Conservation (phyloP, 2,329 filamentous ascomycete species). For the Proliferodiscus dingleyae region DNA sequence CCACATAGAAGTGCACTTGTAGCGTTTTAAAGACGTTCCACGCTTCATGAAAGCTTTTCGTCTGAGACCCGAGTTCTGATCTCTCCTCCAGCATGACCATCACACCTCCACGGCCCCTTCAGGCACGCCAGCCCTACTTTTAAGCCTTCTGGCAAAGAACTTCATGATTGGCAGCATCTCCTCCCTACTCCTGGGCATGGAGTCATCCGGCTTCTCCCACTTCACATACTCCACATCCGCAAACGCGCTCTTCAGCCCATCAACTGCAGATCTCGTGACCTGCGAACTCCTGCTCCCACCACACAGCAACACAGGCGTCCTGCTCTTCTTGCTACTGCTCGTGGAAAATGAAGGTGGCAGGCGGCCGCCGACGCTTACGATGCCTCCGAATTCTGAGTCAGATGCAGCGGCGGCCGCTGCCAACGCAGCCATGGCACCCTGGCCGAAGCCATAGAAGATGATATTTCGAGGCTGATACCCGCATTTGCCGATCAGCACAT, state of each 20-base stretch:
- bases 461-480: constrained; percentile 45
- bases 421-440: constrained; percentile 52
- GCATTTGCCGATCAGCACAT: constrained; percentile 43
- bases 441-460: constrained; percentile 50
- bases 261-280: constrained; percentile 58
- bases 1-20: no score
- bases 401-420: constrained; percentile 30
- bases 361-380: constrained; percentile 58
- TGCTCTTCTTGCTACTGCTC: constrained; percentile 45
- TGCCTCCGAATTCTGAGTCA: constrained; percentile 47
- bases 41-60: no score
- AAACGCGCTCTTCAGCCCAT: constrained; percentile 63
- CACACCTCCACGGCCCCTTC: constrained; percentile 46
- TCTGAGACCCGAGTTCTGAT: background rate
- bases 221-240: constrained; percentile 60
- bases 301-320: constrained; percentile 60
- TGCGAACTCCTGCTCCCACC: constrained; percentile 48
- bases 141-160: constrained; percentile 65
- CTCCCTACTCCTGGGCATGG: constrained; percentile 76
- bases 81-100: background rate
- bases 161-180: constrained; percentile 91
- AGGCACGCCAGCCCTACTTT: constrained; percentile 48
- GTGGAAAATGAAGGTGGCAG: constrained; percentile 43
- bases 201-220: constrained; percentile 67
- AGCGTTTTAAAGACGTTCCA: no score